Conservation (phyloP, 257 asterid species). For the Solanum pinnatisectum region DNA sequence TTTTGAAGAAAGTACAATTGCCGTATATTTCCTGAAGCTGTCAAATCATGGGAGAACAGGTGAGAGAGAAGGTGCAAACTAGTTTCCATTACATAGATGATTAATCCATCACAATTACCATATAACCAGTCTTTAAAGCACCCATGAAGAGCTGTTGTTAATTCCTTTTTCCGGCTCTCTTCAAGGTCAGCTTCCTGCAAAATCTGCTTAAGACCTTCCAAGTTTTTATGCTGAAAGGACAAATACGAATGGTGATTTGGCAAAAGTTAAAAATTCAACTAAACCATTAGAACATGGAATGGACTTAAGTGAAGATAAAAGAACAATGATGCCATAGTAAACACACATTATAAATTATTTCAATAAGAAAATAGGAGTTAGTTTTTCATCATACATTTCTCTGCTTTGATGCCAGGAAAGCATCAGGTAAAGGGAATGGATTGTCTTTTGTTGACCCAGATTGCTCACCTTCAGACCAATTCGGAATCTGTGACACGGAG, state of each 20-base stretch:
- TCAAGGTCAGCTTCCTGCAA: slow-evolving; percentile 77
- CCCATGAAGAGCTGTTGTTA: slow-evolving; percentile 69
- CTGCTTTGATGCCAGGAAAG: slow-evolving; percentile 69
- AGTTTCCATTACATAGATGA: not conserved
- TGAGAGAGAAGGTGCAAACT: not conserved
- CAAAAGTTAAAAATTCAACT: not conserved
- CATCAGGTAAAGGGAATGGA: slow-evolving; percentile 83
- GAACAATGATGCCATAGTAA: not conserved
- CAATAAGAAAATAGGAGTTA: not conserved
- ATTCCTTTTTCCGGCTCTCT: slow-evolving; percentile 75
- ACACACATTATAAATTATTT: not conserved
- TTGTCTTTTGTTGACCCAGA: slow-evolving; percentile 59
- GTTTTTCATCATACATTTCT: slow-evolving; percentile 43
- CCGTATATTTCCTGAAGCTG: slow-evolving; percentile 94
- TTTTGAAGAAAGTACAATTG: slow-evolving; percentile 89
- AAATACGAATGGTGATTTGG: not conserved
- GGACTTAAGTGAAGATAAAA: not conserved
- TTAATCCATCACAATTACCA: slow-evolving; percentile 34
- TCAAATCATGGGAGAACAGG: slow-evolving; percentile 2
- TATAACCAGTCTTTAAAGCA: slow-evolving; percentile 93
- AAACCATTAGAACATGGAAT: not conserved
- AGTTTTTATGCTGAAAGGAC: slow-evolving; percentile 44
- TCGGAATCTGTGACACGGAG: slow-evolving; percentile 50
- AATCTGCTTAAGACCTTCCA: slow-evolving; percentile 65
- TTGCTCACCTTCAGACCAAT: slow-evolving; percentile 60